Base-by-base conservation (phyloP, 2,329 filamentous ascomycete species). In the Penicillium capsulatum region DNA sequence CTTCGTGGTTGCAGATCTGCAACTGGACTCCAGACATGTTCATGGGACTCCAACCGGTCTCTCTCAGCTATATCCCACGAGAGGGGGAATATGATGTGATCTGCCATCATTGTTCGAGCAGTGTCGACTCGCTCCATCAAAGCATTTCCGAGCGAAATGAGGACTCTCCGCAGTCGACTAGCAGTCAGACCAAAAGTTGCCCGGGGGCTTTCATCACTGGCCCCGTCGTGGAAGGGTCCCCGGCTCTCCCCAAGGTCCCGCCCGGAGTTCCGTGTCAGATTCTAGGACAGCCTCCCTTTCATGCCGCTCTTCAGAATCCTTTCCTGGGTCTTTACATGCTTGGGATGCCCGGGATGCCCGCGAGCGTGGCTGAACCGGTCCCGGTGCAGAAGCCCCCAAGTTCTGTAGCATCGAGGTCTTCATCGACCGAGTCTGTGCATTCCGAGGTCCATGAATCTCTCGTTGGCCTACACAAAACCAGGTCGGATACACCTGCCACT, bases 71-170 rank as follows among this genome's bases (percentile, higher is more conserved):
- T 4, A 49, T 60, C 6, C 55, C 54, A 5, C 55, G 61, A 2
- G 38, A 54, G 10, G 61, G 59, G 5, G 60, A 63, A 29, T 65
- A 62, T 43, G 55, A 65, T n/a, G 47, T 63, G 5, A 40, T 62
- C 17, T 65, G 61, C 36, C 48, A 52, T 20, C 44, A 63, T 35
- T 65, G 61, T 36, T 46, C 45, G 2, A 47, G 43, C 17, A 44
- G 41, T 11, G 36, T 55, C 2, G 54, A 58, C 15, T 49, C 47
- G 3, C 31, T 52, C 2, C 51, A 59, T 13, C 48, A 51, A 13
- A 61, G 55, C 6, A 32, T 53, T 3, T 62, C 54, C 0, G 51
- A 57, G 20, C 38, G 45, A 11, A 51, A 44, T 30, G 45, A 37
- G 7, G 40, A 47, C 13, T 39, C 42, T 34, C 45, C 30, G 7